Evolutionary conservation across 306 rosid species (phyloP).

Genomic region (Quercus rubra): DNA sequence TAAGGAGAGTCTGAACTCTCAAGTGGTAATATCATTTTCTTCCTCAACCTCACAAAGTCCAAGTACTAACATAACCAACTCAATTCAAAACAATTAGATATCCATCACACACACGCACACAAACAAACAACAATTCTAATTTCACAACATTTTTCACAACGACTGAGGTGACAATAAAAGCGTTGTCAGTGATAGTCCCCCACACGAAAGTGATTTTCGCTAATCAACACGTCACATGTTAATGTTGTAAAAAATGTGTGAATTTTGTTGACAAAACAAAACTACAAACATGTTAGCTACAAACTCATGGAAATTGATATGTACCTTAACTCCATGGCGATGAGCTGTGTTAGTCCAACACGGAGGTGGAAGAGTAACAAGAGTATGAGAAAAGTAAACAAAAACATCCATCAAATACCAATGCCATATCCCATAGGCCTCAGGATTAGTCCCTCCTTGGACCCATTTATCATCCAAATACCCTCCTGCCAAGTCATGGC

Average conservation of each 20-base stretch:
- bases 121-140: background rate
- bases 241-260: too few species aligned
- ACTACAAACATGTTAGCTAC: background rate
- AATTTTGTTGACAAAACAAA: background rate
- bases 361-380: constrained; percentile 90
- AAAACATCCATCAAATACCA: constrained; percentile 91
- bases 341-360: constrained; percentile 82
- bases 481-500: constrained; percentile 92
- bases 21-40: background rate
- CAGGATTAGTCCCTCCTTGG: constrained; percentile 75
- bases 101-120: background rate
- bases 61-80: background rate
- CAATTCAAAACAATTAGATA: background rate
- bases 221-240: background rate
- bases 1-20: too few species aligned
- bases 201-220: background rate
- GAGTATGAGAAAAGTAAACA: constrained; percentile 76
- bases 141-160: too few species aligned
- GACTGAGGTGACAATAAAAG: too few species aligned
- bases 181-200: too few species aligned
- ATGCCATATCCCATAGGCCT: constrained; percentile 84
- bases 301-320: background rate
- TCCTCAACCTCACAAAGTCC: background rate
- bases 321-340: constrained; percentile 90
- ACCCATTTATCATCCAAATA: constrained; percentile 83